Percentiles rank a stretch among this genome's conserved stretches.
Conservation (phyloP, 2,329 filamentous ascomycete genomes). For the Biscogniauxia mediterranea region DNA sequence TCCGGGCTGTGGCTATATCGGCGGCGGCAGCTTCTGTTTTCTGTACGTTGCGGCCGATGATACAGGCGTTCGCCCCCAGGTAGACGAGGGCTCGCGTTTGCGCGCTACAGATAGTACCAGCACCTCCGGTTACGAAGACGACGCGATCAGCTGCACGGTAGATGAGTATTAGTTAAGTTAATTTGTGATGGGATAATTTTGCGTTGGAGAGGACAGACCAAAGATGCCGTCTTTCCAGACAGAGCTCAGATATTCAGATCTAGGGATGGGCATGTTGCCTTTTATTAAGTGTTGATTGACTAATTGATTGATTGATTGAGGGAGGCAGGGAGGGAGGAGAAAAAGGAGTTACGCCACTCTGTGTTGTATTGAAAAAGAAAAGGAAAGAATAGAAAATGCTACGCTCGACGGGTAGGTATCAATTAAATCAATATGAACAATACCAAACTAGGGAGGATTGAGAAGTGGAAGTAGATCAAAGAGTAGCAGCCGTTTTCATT, state of each 20-base stretch:
- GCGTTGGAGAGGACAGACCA: slow-evolving; percentile 49
- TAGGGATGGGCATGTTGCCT: slow-evolving; percentile 63
- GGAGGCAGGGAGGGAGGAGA: background rate
- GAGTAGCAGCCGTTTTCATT: too few relatives aligned
- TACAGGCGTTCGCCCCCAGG: slow-evolving; percentile 89
- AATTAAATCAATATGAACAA: too few relatives aligned
- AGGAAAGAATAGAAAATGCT: background rate
- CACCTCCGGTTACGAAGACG: slow-evolving; percentile 91
- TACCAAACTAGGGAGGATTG: too few relatives aligned
- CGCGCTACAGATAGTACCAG: slow-evolving; percentile 89
- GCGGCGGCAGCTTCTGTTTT: slow-evolving; percentile 81
- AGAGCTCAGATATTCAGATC: slow-evolving; percentile 74
- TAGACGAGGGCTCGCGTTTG: slow-evolving; percentile 90
- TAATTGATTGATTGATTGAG: background rate
- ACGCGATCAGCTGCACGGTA: slow-evolving; percentile 70
- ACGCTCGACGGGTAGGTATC: background rate
- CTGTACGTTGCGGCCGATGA: slow-evolving; percentile 83
- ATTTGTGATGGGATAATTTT: background rate
- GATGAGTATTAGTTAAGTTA: slow-evolving; percentile 9
- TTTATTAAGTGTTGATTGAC: background rate
- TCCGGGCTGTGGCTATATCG: slow-evolving; percentile 76
- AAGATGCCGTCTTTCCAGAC: slow-evolving; percentile 89
- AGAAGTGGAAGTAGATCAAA: too few relatives aligned
- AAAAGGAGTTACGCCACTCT: background rate
- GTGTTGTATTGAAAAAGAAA: too few relatives aligned